These are phyloP conservation scores for Rutidosis leptorrhynchoides DNA, from an alignment of 129 eudicot genomes.

Conservation along the genomic window DNA sequence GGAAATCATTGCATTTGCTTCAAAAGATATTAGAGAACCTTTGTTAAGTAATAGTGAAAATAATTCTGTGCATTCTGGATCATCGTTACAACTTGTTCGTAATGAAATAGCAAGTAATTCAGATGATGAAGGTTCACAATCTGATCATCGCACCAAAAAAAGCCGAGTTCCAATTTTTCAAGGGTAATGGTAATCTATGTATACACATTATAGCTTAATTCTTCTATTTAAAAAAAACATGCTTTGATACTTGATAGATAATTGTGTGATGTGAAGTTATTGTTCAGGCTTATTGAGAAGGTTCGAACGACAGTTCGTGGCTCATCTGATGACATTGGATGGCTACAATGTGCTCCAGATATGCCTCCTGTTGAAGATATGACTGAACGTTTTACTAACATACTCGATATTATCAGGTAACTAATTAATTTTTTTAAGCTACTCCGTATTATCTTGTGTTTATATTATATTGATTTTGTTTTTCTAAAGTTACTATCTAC, in stretches of 20 bases:
- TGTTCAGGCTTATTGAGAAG: constrained; percentile 67
- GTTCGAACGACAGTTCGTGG: constrained; percentile 88
- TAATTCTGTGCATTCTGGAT: constrained; percentile 30
- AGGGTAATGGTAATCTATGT: constrained; percentile 44
- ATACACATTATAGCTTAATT: no score
- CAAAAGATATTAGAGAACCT: constrained; percentile 33
- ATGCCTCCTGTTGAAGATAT: constrained; percentile 95
- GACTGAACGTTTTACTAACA: constrained; percentile 78
- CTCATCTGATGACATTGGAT: constrained; percentile 94
- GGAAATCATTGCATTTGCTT: constrained; percentile 41
- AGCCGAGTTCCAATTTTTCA: constrained; percentile 60
- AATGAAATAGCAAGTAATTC: constrained; percentile 38
- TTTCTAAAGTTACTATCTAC: no score
- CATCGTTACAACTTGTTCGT: constrained; percentile 34
- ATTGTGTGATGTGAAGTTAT: constrained; percentile 6
- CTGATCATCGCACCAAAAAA: constrained; percentile 31
- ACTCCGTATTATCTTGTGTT: background rate
- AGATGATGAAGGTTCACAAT: constrained; percentile 39
- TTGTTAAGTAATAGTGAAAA: constrained; percentile 30
- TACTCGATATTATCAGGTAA: constrained; percentile 83
- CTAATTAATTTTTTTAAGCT: constrained; percentile 1
- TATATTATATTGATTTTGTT: constrained; percentile 13
- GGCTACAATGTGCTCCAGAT: constrained; percentile 72
- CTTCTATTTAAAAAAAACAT: no score
- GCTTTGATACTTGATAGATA: background rate